phyloP scores from a whole-genome alignment of 768 basidiomycete species.

The Rhodotorula graminis region DNA sequence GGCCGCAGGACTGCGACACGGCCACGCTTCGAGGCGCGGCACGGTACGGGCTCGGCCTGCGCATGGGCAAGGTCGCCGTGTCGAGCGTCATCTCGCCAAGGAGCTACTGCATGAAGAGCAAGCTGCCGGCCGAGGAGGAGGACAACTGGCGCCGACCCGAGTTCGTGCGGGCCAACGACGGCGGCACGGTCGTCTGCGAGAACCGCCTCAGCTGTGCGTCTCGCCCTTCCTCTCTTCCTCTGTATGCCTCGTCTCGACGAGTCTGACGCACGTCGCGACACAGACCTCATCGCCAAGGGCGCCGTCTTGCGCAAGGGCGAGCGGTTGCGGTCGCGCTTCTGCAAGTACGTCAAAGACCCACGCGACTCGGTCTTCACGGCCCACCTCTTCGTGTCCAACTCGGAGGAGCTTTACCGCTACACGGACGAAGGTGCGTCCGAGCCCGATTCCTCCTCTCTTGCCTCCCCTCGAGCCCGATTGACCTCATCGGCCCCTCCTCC shows the following conservation, averaged over 20 bases:
- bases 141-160: conserved; percentile 70
- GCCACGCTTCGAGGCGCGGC: conserved; percentile 61
- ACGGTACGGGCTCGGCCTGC: conserved; percentile 52
- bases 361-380: conserved; percentile 74
- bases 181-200: conserved; percentile 72
- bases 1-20: conserved; percentile 81
- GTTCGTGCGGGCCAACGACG: conserved; percentile 54
- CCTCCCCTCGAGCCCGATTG: neutral
- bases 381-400: conserved; percentile 56
- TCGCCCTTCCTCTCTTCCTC: conserved; percentile 54
- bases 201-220: conserved; percentile 57
- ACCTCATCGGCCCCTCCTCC: no score
- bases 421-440: conserved; percentile 59
- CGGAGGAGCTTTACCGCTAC: conserved; percentile 50
- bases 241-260: conserved; percentile 37
- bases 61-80: conserved; percentile 8
- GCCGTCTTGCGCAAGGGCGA: conserved; percentile 85
- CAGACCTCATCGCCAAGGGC: conserved; percentile 76
- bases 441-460: neutral
- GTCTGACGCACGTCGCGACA: neutral
- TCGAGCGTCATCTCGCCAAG: conserved; percentile 17
- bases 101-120: conserved; percentile 49
- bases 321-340: conserved; percentile 73
- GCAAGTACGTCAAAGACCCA: conserved; percentile 47
- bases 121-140: conserved; percentile 79